Evolutionary conservation across 768 basidiomycete genomes (phyloP), one percentile per base, ranked within the genome.

Genomic region (Termitomyces sp.): DNA sequence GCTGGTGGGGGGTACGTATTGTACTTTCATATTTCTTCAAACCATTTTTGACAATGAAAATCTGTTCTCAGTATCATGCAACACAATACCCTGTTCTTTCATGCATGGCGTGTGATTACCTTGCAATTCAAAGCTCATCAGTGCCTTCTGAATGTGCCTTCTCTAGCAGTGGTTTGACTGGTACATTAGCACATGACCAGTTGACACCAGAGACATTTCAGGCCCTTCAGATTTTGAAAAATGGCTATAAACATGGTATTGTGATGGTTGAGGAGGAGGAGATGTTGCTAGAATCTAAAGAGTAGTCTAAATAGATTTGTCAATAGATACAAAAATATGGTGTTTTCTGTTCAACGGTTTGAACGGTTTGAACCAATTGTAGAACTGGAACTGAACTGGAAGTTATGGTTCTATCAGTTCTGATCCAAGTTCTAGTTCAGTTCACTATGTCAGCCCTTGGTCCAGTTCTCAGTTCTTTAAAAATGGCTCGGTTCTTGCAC

Each of bases 201-300:
- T 60, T 72, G 1, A 20, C 45, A 10, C 57, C 66, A 57, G n/a
- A n/a, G n/a, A n/a, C n/a, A n/a, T n/a, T n/a, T n/a, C n/a, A n/a
- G n/a, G n/a, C n/a, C n/a, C n/a, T 68, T 5, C 70, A 71, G 47
- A 54, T 70, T 29, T 56, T 70, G 20, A 72, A 72, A 53, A 56
- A 52, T 58, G 60, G 50, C 3, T 72, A 72, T 47, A 18, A 53
- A 7, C 64, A 67, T 58, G 64, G 69, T 11, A 62, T 64, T 53
- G 60, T 68, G 32, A 35, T 44, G n/a, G 66, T 64, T 12, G 40
- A 47, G 23, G 42, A 52, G 22, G 44, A 5, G 15, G 18, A 39
- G 29, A n/a, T n/a, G n/a, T n/a, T n/a, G n/a, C n/a, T n/a, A n/a
- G n/a, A n/a, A n/a, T n/a, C n/a, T n/a, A n/a, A n/a, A n/a, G n/a